Evolutionary conservation across 768 basidiomycete genomes (phyloP).

Genomic region (Mycena amicta): DNA sequence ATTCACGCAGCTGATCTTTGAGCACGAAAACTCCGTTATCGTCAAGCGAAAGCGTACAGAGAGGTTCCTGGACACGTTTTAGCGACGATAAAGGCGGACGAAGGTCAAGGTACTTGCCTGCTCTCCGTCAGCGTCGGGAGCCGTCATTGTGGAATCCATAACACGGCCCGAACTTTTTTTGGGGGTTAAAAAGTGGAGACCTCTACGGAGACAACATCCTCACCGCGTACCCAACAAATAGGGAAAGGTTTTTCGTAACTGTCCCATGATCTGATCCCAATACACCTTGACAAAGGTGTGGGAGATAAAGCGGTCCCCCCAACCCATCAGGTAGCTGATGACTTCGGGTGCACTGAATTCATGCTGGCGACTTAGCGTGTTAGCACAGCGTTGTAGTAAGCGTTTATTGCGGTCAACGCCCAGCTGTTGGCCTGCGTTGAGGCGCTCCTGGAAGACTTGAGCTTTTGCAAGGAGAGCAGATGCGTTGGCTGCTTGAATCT

Average conservation of each 20-base stretch:
- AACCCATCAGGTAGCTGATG: constrained; percentile 44
- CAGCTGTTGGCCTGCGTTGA: constrained; percentile 11
- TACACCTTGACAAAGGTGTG: constrained; percentile 39
- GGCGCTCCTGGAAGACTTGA: constrained; percentile 28
- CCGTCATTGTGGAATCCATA: background rate
- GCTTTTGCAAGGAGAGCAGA: constrained; percentile 39
- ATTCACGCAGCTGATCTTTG: constrained; percentile 19
- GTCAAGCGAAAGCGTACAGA: background rate
- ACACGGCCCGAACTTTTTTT: background rate
- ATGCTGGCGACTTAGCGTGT: too few species aligned
- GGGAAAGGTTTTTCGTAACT: constrained; percentile 11
- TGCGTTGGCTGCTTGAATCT: constrained; percentile 34
- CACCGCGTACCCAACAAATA: background rate
- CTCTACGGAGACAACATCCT: background rate
- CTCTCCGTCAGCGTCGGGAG: background rate
- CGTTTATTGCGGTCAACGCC: constrained; percentile 25
- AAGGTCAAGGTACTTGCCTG: background rate
- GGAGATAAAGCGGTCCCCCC: constrained; percentile 39
- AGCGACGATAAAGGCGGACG: background rate
- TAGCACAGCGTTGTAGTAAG: constrained; percentile 35
- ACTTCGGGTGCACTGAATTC: too few species aligned
- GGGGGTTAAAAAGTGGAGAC: background rate
- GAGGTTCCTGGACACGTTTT: background rate
- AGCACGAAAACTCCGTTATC: background rate
- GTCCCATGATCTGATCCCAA: constrained; percentile 27